Conservation (phyloP, 2,329 filamentous ascomycete species). For the Arthrobotrys sinensis region DNA sequence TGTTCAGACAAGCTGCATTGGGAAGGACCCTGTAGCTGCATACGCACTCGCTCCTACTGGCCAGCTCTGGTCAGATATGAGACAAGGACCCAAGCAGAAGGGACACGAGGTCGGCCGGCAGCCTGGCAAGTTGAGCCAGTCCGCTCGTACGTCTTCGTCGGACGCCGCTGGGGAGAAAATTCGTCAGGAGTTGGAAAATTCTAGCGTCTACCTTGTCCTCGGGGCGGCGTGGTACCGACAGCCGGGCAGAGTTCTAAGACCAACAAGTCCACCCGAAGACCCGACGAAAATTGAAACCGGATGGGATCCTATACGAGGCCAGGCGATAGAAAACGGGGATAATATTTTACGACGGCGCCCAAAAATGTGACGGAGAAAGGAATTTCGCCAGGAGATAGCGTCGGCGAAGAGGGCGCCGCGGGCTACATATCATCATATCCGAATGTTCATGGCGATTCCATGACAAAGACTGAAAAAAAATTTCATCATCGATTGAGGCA, state of each 20-base stretch:
- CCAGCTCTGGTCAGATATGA: constrained; percentile 39
- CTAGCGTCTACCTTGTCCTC: constrained; percentile 28
- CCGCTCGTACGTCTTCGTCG: constrained; percentile 17
- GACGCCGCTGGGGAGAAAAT: constrained; percentile 37
- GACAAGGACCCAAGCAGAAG: constrained; percentile 30
- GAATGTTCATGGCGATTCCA: constrained; percentile 14
- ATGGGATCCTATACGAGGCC: constrained; percentile 24
- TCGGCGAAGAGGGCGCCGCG: constrained; percentile 32
- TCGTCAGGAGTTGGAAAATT: constrained; percentile 25
- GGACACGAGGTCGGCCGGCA: constrained; percentile 39
- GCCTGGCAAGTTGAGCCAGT: neutral
- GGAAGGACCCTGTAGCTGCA: constrained; percentile 55
- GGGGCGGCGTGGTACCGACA: constrained; percentile 47
- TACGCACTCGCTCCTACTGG: constrained; percentile 51
- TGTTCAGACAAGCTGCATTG: constrained; percentile 40
- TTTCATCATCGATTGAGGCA: constrained; percentile 11
- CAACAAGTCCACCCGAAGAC: constrained; percentile 40
- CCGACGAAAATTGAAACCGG: constrained; percentile 32
- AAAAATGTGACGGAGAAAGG: constrained; percentile 27
- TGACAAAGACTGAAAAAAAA: constrained; percentile 28
- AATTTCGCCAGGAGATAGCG: constrained; percentile 10
- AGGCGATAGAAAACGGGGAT: constrained; percentile 41
- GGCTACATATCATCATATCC: constrained; percentile 16
- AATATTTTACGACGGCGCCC: constrained; percentile 11
- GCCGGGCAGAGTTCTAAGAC: constrained; percentile 29